Evolutionary conservation across 371 early-diverging fungal genomes (phyloP).

Genomic region (Mortierella sp.): DNA sequence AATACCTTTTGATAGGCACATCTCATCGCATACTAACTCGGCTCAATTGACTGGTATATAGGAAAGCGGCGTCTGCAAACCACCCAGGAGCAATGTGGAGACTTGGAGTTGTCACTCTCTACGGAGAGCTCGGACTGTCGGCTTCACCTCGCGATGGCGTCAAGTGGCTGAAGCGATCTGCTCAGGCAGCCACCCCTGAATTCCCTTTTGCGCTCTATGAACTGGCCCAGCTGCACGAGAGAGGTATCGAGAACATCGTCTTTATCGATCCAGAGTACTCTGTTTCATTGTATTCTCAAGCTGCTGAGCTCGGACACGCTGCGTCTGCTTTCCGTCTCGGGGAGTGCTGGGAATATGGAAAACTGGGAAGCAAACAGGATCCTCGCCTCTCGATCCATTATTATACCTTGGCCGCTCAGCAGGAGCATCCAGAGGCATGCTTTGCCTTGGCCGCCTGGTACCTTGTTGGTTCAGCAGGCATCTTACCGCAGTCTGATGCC

Average conservation of each 20-base stretch:
- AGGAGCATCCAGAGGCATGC: constrained; percentile 92
- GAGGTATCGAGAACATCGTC: constrained; percentile 78
- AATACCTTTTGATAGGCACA: not conserved
- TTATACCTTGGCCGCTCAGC: constrained; percentile 87
- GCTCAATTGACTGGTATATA: constrained; percentile 32
- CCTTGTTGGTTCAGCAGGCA: constrained; percentile 84
- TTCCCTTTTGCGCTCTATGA: constrained; percentile 89
- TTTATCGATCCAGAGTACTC: constrained; percentile 84
- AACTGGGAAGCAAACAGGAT: constrained; percentile 75
- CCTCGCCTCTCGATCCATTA: constrained; percentile 79
- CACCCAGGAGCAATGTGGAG: constrained; percentile 85
- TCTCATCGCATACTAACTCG: constrained; percentile 12
- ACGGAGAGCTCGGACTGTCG: constrained; percentile 77
- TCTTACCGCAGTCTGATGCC: constrained; percentile 86
- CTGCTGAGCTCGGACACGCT: constrained; percentile 84
- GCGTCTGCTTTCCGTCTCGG: constrained; percentile 84
- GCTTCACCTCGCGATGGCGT: constrained; percentile 81
- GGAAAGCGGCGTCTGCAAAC: constrained; percentile 79
- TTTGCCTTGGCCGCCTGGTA: constrained; percentile 94
- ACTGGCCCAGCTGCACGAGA: constrained; percentile 79
- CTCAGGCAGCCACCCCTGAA: constrained; percentile 79
- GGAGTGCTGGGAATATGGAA: constrained; percentile 86
- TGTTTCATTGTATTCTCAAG: constrained; percentile 78
- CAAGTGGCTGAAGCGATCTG: constrained; percentile 85
- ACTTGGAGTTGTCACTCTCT: constrained; percentile 78